These are phyloP conservation scores for Bertia moriformis DNA, from an alignment of 2,329 filamentous ascomycete species.

Conservation along the genomic window DNA sequence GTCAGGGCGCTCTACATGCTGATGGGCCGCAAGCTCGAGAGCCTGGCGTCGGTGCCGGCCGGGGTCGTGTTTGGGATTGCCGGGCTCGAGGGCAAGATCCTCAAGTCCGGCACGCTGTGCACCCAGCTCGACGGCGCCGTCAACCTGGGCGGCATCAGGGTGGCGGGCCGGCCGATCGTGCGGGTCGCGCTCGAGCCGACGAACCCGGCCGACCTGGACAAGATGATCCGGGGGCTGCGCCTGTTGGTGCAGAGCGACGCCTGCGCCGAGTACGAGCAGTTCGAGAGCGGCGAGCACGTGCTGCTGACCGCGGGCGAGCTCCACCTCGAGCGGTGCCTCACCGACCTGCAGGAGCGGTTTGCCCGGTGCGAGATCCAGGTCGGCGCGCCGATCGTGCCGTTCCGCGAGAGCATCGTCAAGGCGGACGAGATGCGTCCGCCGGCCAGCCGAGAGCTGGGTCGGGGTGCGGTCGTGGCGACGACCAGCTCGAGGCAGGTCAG, in stretches of 20 bases:
- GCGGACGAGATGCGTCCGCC: slow-evolving; percentile 85
- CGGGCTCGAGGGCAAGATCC: slow-evolving; percentile 83
- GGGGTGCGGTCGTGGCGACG: slow-evolving; percentile 61
- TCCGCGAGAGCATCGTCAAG: slow-evolving; percentile 77
- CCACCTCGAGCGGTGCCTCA: slow-evolving; percentile 84
- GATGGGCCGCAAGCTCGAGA: slow-evolving; percentile 82
- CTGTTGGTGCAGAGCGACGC: slow-evolving; percentile 89
- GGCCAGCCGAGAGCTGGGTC: slow-evolving; percentile 69
- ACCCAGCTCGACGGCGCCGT: slow-evolving; percentile 76
- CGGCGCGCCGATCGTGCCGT: slow-evolving; percentile 87
- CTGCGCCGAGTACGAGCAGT: slow-evolving; percentile 88
- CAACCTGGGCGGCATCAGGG: slow-evolving; percentile 78
- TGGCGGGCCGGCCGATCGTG: slow-evolving; percentile 79
- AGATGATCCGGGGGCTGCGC: slow-evolving; percentile 80
- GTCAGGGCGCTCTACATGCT: slow-evolving; percentile 84
- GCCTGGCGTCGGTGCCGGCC: slow-evolving; percentile 73
- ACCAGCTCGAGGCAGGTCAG: slow-evolving; percentile 79
- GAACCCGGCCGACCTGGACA: slow-evolving; percentile 79
- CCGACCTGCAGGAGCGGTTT: slow-evolving; percentile 83
- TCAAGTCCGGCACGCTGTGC: slow-evolving; percentile 90
- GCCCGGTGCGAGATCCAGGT: slow-evolving; percentile 89
- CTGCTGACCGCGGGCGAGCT: slow-evolving; percentile 85
- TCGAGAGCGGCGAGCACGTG: slow-evolving; percentile 87
- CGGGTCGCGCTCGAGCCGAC: slow-evolving; percentile 84
- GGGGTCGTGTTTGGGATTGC: slow-evolving; percentile 92